These are phyloP conservation scores for Cordyceps tenuipes DNA, from an alignment of 2,329 filamentous ascomycete species.

Conservation along the genomic window DNA sequence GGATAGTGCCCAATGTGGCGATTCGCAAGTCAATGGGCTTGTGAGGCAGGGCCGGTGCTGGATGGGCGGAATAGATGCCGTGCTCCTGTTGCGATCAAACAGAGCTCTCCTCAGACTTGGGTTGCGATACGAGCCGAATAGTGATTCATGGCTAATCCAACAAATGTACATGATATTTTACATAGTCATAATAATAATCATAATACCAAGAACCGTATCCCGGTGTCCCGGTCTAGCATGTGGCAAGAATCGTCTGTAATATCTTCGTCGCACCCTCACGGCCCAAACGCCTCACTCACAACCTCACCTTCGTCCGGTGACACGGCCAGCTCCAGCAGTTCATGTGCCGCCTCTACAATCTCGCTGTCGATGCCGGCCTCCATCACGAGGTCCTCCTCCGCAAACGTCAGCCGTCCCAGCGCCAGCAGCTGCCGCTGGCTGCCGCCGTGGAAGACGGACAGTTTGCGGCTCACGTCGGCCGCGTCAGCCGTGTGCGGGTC, in stretches of 20 bases:
- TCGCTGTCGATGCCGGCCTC: constrained; percentile 70
- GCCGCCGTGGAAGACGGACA: constrained; percentile 61
- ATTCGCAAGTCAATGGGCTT: constrained; percentile 28
- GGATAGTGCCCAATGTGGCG: constrained; percentile 27
- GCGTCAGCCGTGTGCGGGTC: constrained; percentile 35
- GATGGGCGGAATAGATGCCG: too few relatives aligned
- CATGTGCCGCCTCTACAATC: constrained; percentile 71
- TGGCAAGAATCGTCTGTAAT: too few relatives aligned
- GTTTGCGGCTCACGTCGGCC: constrained; percentile 60
- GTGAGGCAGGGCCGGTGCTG: neutral
- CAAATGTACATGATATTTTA: neutral
- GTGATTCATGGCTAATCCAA: neutral
- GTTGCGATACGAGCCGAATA: neutral
- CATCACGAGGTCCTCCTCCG: constrained; percentile 66
- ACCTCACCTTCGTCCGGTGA: constrained; percentile 60
- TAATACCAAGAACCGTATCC: neutral
- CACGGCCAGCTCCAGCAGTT: constrained; percentile 70
- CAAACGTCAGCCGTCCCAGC: constrained; percentile 77
- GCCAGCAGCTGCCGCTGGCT: constrained; percentile 76
- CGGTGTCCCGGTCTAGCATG: too few relatives aligned
- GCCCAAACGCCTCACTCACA: constrained; percentile 33
- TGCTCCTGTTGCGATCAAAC: too few relatives aligned
- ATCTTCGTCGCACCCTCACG: constrained; percentile 16
- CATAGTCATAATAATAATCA: neutral
- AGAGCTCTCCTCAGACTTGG: too few relatives aligned